These are phyloP conservation scores for Candolleomyces eurysporus DNA, from an alignment of 768 basidiomycete genomes.

Conservation along the genomic window DNA sequence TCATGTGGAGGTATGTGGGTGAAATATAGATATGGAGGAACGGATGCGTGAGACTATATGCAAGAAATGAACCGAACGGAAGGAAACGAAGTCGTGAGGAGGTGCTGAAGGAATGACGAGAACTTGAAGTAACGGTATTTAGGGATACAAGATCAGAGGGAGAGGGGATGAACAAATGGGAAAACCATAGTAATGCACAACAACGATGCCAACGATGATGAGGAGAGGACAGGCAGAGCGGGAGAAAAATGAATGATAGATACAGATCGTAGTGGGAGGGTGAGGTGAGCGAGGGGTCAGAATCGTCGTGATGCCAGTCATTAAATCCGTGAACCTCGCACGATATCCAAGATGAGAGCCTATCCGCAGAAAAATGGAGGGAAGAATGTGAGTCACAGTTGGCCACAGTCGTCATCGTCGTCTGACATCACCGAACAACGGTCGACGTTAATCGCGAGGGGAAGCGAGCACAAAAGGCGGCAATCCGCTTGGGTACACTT, in stretches of 20 bases:
- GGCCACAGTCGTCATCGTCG: neutral
- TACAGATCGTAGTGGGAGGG: neutral
- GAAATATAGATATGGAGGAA: too few relatives aligned
- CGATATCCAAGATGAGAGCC: neutral
- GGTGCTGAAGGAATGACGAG: neutral
- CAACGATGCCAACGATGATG: neutral
- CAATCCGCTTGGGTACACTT: slow-evolving; percentile 18
- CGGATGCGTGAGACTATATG: too few relatives aligned
- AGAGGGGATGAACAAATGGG: neutral
- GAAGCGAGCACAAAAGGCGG: slow-evolving; percentile 22
- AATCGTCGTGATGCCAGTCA: slow-evolving; percentile 1
- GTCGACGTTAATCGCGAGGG: slow-evolving; percentile 14
- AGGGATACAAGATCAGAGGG: neutral
- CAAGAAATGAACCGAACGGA: neutral
- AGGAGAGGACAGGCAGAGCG: neutral
- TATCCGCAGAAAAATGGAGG: neutral
- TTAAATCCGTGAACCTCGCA: slow-evolving; percentile 3
- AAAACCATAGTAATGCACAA: neutral
- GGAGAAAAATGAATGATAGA: neutral
- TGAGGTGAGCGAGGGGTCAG: neutral
- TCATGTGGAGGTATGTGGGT: too few relatives aligned
- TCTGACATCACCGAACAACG: neutral
- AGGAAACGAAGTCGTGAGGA: neutral
- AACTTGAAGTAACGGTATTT: neutral
- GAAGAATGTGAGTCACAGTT: neutral